Percentiles rank a stretch among this genome's conserved stretches.
Conservation (phyloP, 129 eudicot species). For the Pulicaria dysenterica region DNA sequence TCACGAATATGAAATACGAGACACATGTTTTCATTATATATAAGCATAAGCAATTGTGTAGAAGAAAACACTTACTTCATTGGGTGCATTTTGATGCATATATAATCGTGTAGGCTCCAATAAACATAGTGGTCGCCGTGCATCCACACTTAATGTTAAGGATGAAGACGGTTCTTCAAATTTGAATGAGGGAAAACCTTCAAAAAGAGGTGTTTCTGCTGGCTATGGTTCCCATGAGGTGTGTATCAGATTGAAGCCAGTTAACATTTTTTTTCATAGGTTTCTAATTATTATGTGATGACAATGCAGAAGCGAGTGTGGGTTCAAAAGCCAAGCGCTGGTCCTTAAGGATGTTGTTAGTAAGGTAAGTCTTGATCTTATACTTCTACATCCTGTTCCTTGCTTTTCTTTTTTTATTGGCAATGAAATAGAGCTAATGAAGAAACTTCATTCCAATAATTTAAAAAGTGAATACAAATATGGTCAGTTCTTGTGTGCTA, state of each 20-base stretch:
- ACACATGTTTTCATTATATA: not conserved
- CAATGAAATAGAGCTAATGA: constrained; percentile 14
- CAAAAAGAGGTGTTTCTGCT: constrained; percentile 63
- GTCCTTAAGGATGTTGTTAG: constrained; percentile 50
- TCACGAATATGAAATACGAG: not conserved
- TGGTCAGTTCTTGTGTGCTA: not conserved
- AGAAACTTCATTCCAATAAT: not conserved
- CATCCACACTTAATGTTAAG: constrained; percentile 48
- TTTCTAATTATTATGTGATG: constrained; percentile 10
- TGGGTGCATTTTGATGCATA: constrained; percentile 15
- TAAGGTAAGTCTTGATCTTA: constrained; percentile 50
- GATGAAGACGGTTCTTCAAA: constrained; percentile 56
- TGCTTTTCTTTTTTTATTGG: constrained; percentile 14
- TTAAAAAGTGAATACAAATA: not conserved
- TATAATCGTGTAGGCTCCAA: constrained; percentile 50
- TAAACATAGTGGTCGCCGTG: constrained; percentile 71
- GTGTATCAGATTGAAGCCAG: constrained; percentile 11
- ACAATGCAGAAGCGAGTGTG: constrained; percentile 84
- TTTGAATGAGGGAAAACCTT: constrained; percentile 56
- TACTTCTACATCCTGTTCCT: not conserved
- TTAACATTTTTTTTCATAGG: not conserved
- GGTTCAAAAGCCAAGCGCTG: constrained; percentile 95
- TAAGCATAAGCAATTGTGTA: not conserved
- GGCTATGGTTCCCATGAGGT: constrained; percentile 76
- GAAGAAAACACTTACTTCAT: not conserved